Evolutionary conservation across 768 basidiomycete genomes (phyloP), one percentile per base, ranked within the genome.

Genomic region (Collybia sp.): DNA sequence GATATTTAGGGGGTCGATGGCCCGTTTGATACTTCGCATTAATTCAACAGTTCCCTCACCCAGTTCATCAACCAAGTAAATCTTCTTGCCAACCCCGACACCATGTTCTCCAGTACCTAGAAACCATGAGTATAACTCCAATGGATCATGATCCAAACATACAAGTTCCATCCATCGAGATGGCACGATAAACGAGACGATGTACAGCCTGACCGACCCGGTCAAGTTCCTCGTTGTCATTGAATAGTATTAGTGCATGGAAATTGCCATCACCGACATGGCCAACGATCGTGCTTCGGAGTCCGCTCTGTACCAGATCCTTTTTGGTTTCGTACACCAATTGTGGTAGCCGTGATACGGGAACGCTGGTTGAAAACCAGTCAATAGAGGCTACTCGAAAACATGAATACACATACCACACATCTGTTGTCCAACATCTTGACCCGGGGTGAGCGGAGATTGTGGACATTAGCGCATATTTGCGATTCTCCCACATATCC

Each of bases 51-150:
- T 94, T 3, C 81, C 83, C 39, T 69, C 70, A 0, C 94, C 94
- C 0, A 97, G 76, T 61, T 97, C 94, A n/a, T 83, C 75, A 13
- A 68, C 61, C 2, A 97, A 76, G 62, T 89, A 95, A 56, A 86
- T 79, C 54, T 81, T 85, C 69, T 93, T 93, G 9, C 91, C 91
- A 6, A 93, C 64, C 1, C 92, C 91, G 12, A 93, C 85, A 0
- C 91, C 91, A 60, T 93, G 91, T 61, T 93, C 90, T 8, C 89
- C 88, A 3, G 86, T 88, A 53, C 85, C 85, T 88, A 50, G 10
- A n/a, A 53, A 13, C 35, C 32, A 30, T 19, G 30, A 38, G 13
- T 13, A 51, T 17, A 20, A 5, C 42, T 36, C 30, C 13, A 6
- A 16, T 31, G 25, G 15, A 18, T 17, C n/a, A 19, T 4, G 20